phyloP scores from a whole-genome alignment of 345 rosid genomes.

The Brassica cretica region DNA sequence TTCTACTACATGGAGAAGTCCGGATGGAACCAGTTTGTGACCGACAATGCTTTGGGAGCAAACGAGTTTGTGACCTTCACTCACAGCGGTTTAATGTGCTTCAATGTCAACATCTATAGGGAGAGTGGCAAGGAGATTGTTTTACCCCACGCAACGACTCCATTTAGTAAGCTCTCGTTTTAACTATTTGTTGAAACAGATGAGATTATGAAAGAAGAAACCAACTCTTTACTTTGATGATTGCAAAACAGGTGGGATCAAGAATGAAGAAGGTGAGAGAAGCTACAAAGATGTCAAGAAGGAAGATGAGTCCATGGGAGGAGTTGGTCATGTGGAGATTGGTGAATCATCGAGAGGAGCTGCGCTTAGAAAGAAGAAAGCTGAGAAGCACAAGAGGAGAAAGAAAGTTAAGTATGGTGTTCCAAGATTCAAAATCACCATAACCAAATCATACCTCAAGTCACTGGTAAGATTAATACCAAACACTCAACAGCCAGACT shows the following conservation, averaged over 20 bases:
- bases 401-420: neutral
- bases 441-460: slow-evolving; percentile 21
- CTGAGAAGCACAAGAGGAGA: neutral
- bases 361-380: neutral
- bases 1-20: slow-evolving; percentile 28
- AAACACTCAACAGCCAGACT: neutral
- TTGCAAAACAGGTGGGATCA: slow-evolving; percentile 27
- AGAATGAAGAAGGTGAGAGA: slow-evolving; percentile 7
- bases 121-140: slow-evolving; percentile 8
- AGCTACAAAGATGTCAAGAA: slow-evolving; percentile 20
- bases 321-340: neutral
- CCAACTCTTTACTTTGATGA: neutral
- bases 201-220: neutral
- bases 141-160: neutral
- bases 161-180: slow-evolving; percentile 5
- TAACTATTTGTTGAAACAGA: neutral
- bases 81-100: slow-evolving; percentile 23
- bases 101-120: slow-evolving; percentile 24
- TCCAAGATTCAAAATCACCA: slow-evolving; percentile 23
- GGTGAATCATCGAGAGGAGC: neutral
- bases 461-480: slow-evolving; percentile 19
- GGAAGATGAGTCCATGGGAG: slow-evolving; percentile 18
- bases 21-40: slow-evolving; percentile 37
- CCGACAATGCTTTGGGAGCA: slow-evolving; percentile 28
- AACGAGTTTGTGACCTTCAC: slow-evolving; percentile 29